These are phyloP conservation scores for Penicillium freii DNA, from an alignment of 2,329 filamentous ascomycete genomes.

Conservation along the genomic window DNA sequence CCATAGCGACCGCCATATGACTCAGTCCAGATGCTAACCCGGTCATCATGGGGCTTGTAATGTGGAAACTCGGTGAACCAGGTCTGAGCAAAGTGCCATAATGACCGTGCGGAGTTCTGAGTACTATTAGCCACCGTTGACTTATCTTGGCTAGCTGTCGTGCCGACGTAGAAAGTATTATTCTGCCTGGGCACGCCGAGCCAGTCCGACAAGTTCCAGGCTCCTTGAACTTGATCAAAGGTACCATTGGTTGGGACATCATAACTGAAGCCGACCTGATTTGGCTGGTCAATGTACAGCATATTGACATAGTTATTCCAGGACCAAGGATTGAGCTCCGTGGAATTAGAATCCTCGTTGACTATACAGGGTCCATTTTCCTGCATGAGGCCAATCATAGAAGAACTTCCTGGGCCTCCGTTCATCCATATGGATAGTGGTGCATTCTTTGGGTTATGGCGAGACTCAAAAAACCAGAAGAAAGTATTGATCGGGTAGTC, in stretches of 20 bases:
- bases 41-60: slow-evolving; percentile 59
- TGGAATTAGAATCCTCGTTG: slow-evolving; percentile 52
- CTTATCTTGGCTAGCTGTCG: slow-evolving; percentile 48
- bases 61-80: slow-evolving; percentile 64
- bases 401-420: slow-evolving; percentile 59
- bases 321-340: slow-evolving; percentile 56
- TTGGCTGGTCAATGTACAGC: slow-evolving; percentile 69
- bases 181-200: slow-evolving; percentile 47
- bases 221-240: slow-evolving; percentile 28
- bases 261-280: slow-evolving; percentile 60
- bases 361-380: slow-evolving; percentile 55
- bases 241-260: slow-evolving; percentile 44
- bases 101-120: slow-evolving; percentile 52
- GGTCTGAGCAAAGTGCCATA: slow-evolving; percentile 61
- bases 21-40: slow-evolving; percentile 47
- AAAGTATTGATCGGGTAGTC: slow-evolving; percentile 62
- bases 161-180: slow-evolving; percentile 53
- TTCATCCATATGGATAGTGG: slow-evolving; percentile 63
- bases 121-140: slow-evolving; percentile 51
- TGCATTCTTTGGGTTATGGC: slow-evolving; percentile 52
- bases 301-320: slow-evolving; percentile 65
- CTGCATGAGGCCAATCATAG: slow-evolving; percentile 56
- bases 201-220: slow-evolving; percentile 30
- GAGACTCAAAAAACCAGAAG: slow-evolving; percentile 64
- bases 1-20: slow-evolving; percentile 49